Evolutionary conservation across 2,329 filamentous ascomycete genomes (phyloP), one percentile per base, ranked within the genome.

Genomic region (Epichloe sp.): DNA sequence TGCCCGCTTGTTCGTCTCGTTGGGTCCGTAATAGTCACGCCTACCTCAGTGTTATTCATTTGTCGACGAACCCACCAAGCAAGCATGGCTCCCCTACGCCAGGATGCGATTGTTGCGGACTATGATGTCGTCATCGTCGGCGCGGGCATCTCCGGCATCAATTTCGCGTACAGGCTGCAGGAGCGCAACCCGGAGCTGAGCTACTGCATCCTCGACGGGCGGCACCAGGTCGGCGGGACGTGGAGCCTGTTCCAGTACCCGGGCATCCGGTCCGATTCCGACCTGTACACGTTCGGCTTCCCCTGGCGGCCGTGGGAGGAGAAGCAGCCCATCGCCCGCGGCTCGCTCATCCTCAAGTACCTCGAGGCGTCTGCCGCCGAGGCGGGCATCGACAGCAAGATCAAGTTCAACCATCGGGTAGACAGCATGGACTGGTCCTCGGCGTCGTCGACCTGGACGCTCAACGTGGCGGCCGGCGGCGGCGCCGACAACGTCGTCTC

Each of bases 201-300:
- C 31, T 86, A 81, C 60, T 71, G 75, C 40, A 75, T 89, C 38
- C 74, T 88, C 26, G 85, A 88, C 63, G 73, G 72, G 7, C 78
- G 84, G 48, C 67, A 74, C 51, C 69, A 74, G 41, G 70, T 87
- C 3, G 85, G 84, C 14, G 85, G 85, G 38, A 88, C 85, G 4
- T 89, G 85, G 85, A 77, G 78, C 55, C 75, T 87, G 44, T 88
- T 86, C 72, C 77, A 76, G 45, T 88, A 87, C 58, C 85, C 83
- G 0, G 82, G 85, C 19, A 78, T 87, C 52, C 77, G 80, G 35
- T 81, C 78, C 17, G 80, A 83, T 59, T 80, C 77, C 1, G 70
- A 76, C 56, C 70, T 83, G 52, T 72, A 70, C 52, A 71, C 75
- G 4, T 82, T 80, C 53, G 77, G 78, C 47, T 85, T 88, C 58